These are phyloP conservation scores for Conidiobolus incongruus DNA, from an alignment of 371 early-diverging fungal genomes.

Conservation along the genomic window DNA sequence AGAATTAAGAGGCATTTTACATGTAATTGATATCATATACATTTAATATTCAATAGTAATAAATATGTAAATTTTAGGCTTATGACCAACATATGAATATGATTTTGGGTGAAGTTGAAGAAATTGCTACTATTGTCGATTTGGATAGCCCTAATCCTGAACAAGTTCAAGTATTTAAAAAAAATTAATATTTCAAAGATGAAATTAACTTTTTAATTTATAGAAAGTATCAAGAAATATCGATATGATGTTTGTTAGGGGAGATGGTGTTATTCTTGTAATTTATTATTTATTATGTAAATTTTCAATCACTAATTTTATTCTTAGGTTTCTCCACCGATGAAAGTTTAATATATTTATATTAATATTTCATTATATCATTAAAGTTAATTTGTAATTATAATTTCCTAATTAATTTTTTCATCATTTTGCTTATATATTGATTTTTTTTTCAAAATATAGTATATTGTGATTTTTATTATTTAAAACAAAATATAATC, in stretches of 20 bases:
- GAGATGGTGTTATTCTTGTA: conserved; percentile 92
- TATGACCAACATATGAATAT: conserved; percentile 94
- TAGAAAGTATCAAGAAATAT: conserved; percentile 65
- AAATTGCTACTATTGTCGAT: conserved; percentile 76
- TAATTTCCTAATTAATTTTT: too few species aligned
- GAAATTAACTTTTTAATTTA: conserved; percentile 1
- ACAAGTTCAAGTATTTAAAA: not conserved
- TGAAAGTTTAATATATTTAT: too few species aligned
- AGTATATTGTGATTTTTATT: too few species aligned
- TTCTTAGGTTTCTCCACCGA: conserved; percentile 3
- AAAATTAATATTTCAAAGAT: not conserved
- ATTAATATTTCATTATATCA: too few species aligned
- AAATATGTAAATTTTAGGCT: conserved; percentile 25
- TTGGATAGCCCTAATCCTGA: conserved; percentile 19
- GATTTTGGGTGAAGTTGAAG: conserved; percentile 89
- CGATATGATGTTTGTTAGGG: conserved; percentile 93
- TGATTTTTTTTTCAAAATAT: too few species aligned
- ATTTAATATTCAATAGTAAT: not conserved
- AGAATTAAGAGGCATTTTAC: conserved; percentile 72
- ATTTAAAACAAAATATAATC: too few species aligned
- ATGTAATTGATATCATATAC: conserved; percentile 24
- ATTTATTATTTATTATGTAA: not conserved
- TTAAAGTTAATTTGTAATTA: too few species aligned
- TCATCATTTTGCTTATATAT: too few species aligned
- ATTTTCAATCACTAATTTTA: not conserved